phyloP scores from a whole-genome alignment of 805 yeast genomes.

The Candida nanaspora region DNA sequence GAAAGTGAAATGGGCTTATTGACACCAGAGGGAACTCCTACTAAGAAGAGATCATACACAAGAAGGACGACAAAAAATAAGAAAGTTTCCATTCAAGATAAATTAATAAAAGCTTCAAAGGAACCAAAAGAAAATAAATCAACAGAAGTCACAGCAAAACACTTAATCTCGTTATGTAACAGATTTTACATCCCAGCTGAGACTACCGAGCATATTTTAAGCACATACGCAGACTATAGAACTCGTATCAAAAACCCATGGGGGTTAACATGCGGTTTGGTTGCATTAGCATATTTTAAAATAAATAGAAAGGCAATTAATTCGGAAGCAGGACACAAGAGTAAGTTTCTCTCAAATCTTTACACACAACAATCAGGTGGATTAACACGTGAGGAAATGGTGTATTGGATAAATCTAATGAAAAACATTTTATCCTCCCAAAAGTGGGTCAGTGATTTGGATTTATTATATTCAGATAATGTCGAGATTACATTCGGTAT shows the following conservation, averaged over 20 bases:
- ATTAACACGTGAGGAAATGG: conserved; percentile 39
- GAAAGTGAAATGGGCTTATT: conserved; percentile 2
- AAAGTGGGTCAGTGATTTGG: conserved; percentile 53
- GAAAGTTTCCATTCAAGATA: conserved; percentile 6
- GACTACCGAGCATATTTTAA: conserved; percentile 41
- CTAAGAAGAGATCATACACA: background rate
- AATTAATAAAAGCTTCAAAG: conserved; percentile 11
- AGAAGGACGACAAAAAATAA: background rate
- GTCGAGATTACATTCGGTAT: conserved; percentile 20
- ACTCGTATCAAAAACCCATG: conserved; percentile 56
- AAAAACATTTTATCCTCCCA: conserved; percentile 47
- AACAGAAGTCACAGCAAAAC: conserved; percentile 25
- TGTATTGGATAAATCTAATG: conserved; percentile 46
- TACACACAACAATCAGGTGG: conserved; percentile 49
- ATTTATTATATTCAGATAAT: conserved; percentile 7
- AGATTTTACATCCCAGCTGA: conserved; percentile 54
- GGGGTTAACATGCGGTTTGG: conserved; percentile 63
- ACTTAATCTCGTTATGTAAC: conserved; percentile 46
- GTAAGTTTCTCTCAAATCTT: conserved; percentile 42
- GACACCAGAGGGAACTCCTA: conserved; percentile 17
- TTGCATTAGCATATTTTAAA: conserved; percentile 49
- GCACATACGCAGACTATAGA: conserved; percentile 42
- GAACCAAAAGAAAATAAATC: too few relatives aligned
- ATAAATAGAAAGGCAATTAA: conserved; percentile 42
- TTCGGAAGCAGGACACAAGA: conserved; percentile 40